Base-by-base conservation (phyloP, 768 basidiomycete species). In the Cyclocybe cylindracea region DNA sequence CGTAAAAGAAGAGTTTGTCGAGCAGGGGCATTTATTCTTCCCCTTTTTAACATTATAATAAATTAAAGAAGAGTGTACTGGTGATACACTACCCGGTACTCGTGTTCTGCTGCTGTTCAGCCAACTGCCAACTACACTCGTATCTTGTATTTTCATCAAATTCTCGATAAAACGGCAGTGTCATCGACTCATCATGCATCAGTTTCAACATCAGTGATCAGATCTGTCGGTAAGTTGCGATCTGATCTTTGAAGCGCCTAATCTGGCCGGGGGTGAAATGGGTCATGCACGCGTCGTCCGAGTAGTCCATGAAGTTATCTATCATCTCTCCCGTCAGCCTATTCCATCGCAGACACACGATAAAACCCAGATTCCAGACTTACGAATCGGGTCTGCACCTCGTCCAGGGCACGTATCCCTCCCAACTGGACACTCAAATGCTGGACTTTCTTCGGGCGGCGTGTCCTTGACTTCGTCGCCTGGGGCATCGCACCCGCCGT, bases 261-360 rank as follows among this genome's bases (percentile, higher is more conserved):
- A 29, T 37, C 50, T 77, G 76, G 31, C 73, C 73, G 14, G 61
- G 19, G 10, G 75, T 75, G 63, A 76, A 78, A 8, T 33, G 31
- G 48, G 53, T 70, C 74, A 76, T 75, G 65, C 76, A 78, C 29
- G 56, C 52, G 50, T 78, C 77, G 48, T 69, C 55, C n/a, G 69
- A 62, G 64, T 76, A 77, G 56, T 79, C 76, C 76, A 78, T 78
- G 63, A 62, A 77, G 64, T 77, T 76, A 57, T 64, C 67, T 66
- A 40, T 46, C 24, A 24, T 5, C 58, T 10, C 10, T 5, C n/a
- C 5, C 6, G 32, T 44, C 24, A 32, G 1, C 29, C 4, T 10
- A 14, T 5, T 19, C 24, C 35, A 16, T 13, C 24, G 4, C 24
- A 24, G 5, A 2, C 2, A 24, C 24, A 3, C 24, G 4, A 24